A percentile compares a stretch with the other conserved stretches of the same genome.
Conservation (phyloP, 2,329 filamentous ascomycete species). For the Dothiorella sarmentorum region DNA sequence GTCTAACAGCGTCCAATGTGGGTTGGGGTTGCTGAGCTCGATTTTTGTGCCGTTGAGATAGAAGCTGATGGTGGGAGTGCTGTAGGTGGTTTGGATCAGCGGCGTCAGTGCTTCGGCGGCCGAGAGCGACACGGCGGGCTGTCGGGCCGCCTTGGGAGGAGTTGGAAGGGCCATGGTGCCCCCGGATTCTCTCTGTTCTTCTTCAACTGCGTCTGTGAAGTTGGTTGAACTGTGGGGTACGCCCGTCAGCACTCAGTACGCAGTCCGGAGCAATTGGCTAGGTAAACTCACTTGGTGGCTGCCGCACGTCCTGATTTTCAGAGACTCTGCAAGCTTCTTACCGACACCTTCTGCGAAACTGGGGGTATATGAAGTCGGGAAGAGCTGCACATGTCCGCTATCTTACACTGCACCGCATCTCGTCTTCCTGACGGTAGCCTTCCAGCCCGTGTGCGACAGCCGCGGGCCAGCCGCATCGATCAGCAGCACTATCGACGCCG, state of each 20-base stretch:
- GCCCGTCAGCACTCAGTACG: not conserved
- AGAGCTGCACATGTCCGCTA: not conserved
- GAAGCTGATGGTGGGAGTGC: conserved; percentile 69
- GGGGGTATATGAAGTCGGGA: not conserved
- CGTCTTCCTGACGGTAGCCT: not conserved
- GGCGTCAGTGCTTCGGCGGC: conserved; percentile 50
- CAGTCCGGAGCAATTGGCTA: not conserved
- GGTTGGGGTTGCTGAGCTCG: conserved; percentile 78
- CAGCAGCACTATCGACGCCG: not conserved
- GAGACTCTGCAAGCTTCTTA: not conserved
- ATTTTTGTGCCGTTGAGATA: conserved; percentile 90
- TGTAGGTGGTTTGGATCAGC: conserved; percentile 74
- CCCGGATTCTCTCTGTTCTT: not conserved
- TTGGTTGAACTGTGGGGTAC: not conserved
- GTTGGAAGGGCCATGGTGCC: conserved; percentile 2
- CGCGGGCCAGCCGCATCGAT: conserved; percentile 9
- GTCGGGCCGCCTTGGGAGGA: conserved; percentile 7
- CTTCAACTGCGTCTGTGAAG: not conserved
- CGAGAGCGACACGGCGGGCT: conserved; percentile 18
- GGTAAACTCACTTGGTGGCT: not conserved
- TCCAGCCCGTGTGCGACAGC: not conserved
- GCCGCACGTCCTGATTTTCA: not conserved
- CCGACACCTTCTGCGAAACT: not conserved
- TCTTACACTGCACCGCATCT: not conserved
- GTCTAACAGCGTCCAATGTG: conserved; percentile 84